phyloP scores from a whole-genome alignment of 2,329 filamentous ascomycete species.

The Cercospora sp. region DNA sequence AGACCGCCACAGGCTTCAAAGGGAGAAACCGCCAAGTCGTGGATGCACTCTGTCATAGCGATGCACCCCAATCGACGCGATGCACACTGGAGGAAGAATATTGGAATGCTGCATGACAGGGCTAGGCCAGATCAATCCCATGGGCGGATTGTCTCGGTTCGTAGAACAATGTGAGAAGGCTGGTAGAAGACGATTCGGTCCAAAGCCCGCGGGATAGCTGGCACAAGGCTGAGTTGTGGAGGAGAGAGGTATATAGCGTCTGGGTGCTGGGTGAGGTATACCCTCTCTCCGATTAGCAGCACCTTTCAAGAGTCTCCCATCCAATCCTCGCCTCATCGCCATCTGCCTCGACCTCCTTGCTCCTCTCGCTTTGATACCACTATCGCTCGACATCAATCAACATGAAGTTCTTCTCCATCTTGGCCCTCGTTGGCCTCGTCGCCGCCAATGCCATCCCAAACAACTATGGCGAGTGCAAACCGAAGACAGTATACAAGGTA shows the following conservation, averaged over 20 bases:
- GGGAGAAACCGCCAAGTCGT: constrained; percentile 6
- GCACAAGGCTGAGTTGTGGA: background rate
- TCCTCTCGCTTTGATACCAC: background rate
- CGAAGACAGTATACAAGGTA: constrained; percentile 11
- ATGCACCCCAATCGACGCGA: background rate
- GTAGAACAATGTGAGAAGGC: background rate
- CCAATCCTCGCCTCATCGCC: background rate
- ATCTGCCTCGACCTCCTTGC: background rate
- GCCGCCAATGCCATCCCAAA: constrained; percentile 11
- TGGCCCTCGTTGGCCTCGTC: constrained; percentile 6
- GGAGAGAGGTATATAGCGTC: background rate
- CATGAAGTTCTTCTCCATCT: constrained; percentile 7
- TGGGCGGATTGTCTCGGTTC: background rate
- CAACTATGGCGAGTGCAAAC: constrained; percentile 3
- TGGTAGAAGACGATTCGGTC: background rate
- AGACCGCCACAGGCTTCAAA: constrained; percentile 4
- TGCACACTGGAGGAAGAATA: background rate
- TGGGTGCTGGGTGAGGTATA: background rate
- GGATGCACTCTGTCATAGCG: background rate
- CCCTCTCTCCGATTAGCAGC: background rate
- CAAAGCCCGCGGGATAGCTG: background rate
- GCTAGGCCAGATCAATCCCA: background rate
- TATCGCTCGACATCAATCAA: background rate
- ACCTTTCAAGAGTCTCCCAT: background rate
- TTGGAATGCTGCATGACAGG: background rate